Evolutionary conservation across 1,284 basidiomycete genomes (phyloP), one percentile per base, ranked within the genome.

Genomic region (Trametes polyzona): DNA sequence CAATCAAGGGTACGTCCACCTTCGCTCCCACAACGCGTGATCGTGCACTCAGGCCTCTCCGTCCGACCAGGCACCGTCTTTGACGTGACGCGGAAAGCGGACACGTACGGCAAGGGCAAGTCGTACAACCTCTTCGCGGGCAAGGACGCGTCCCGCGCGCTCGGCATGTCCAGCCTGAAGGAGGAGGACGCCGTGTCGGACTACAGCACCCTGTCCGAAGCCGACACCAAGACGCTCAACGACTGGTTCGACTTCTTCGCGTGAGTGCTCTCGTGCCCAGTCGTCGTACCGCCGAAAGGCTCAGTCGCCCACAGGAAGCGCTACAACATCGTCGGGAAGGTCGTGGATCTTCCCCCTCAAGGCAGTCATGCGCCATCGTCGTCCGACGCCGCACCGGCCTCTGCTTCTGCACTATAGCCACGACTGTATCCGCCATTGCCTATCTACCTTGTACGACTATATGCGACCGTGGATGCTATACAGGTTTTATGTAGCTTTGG

Each of bases 81-180:
- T 71, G 92, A 95, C 69, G 94, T 96, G n/a, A 74, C 86, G 0
- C 78, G 78, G 51, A 95, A 94, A 70, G 74, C 76, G 14, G 92
- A 96, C 60, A 89, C 93, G 61, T 96, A 96, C 65, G 92, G 93
- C 33, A 75, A 76, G 24, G 90, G 84, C 9, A 76, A 79, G 37
- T 86, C 87, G 6, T 92, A 92, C 72, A 83, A 83, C 64, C 71
- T 90, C 19, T 92, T 92, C 67, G 87, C 95, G 10, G 96, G 95
- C 41, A 97, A 94, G 76, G 96, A 98, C 67, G 96, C 87, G 0
- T 92, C 90, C 29, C 84, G 79, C 61, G 93, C 89, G 0, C 76
- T 96, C 2, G 93, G 93, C 16, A 84, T 87, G 82, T 96, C 93
- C 33, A 95, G 91, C 66, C 77, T 98, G 65, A 94, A 95, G 64